Base-by-base conservation (phyloP, 208 protist genomes). In the Leishmania aethiopica region DNA sequence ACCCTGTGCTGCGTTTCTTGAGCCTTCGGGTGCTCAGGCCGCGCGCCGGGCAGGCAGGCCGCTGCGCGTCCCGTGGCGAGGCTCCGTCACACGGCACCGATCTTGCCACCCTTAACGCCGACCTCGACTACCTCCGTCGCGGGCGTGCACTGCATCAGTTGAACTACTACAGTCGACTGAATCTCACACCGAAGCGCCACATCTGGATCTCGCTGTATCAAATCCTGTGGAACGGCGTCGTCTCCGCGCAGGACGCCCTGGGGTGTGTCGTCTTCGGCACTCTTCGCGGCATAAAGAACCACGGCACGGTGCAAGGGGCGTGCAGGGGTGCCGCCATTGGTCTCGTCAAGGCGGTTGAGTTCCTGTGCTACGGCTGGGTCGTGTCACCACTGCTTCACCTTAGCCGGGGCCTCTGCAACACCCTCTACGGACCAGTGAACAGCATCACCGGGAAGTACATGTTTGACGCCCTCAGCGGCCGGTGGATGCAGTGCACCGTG, bases 141-240 rank as follows among this genome's bases (percentile, higher is more conserved):
- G 86, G 86, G 28, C 85, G 90, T 25, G 75, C 79, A 22, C 79
- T 96, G 32, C 89, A 96, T 70, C 85, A 86, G 51, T 75, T 97
- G 45, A 94, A 95, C 85, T 95, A 95, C 88, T 96, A 97, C 84
- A 90, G 88, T 57, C 88, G 93, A 5, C 83, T 97, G 53, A 95
- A 91, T 79, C 77, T 97, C 42, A 94, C 79, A 28, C 94, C 94
- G 6, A 95, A 95, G 78, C 90, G 91, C 15, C 85, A 97, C 71
- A 83, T 97, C 45, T 86, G 89, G 75, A 78, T 88, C 57, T 85
- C 91, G 7, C 40, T 94, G 1, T 96, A 92, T 69, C 84, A 91
- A 49, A 72, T 92, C 4, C 0, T 89, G 69, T 97, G 94, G 93
- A 97, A 97, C 86, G 62, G 42, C 6, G 67, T 87, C 8, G 81